Evolutionary conservation across 2,329 filamentous ascomycete genomes (phyloP).

Genomic region (Fusarium goolgardi): DNA sequence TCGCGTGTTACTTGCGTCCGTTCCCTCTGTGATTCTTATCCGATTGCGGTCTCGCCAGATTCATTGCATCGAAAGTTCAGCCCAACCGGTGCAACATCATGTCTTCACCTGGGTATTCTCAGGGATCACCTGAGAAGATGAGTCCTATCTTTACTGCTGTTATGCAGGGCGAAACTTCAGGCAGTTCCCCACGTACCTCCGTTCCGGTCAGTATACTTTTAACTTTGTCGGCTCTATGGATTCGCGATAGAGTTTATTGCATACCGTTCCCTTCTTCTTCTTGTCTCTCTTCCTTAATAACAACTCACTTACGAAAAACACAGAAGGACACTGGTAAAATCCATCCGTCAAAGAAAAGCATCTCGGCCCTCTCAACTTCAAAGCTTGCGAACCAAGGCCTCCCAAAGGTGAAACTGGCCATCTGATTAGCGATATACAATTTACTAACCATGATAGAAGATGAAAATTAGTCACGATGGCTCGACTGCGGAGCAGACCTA

Average conservation of each 20-base stretch:
- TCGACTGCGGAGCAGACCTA: constrained; percentile 55
- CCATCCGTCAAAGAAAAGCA: constrained; percentile 55
- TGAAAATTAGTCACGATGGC: constrained; percentile 60
- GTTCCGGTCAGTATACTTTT: constrained; percentile 37
- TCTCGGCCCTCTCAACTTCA: constrained; percentile 62
- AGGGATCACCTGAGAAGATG: constrained; percentile 46
- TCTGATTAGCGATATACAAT: constrained; percentile 2
- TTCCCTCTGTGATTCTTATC: constrained; percentile 45
- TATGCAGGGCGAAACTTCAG: constrained; percentile 41
- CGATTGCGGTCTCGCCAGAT: constrained; percentile 15
- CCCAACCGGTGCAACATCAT: constrained; percentile 40
- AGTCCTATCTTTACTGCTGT: constrained; percentile 24
- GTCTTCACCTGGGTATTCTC: constrained; percentile 48
- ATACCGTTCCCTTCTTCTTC: background rate
- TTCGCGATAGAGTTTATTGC: background rate
- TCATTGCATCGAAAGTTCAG: constrained; percentile 13
- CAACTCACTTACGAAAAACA: constrained; percentile 2
- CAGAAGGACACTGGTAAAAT: constrained; percentile 40
- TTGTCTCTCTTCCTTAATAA: background rate
- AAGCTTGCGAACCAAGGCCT: constrained; percentile 67
- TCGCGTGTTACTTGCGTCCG: constrained; percentile 45
- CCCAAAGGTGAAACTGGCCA: constrained; percentile 60
- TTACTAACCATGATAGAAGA: constrained; percentile 55
- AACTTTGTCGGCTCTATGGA: background rate
- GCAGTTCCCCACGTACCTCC: constrained; percentile 28